Conservation (phyloP, 768 basidiomycete genomes). For the Phanerochaete sordida region DNA sequence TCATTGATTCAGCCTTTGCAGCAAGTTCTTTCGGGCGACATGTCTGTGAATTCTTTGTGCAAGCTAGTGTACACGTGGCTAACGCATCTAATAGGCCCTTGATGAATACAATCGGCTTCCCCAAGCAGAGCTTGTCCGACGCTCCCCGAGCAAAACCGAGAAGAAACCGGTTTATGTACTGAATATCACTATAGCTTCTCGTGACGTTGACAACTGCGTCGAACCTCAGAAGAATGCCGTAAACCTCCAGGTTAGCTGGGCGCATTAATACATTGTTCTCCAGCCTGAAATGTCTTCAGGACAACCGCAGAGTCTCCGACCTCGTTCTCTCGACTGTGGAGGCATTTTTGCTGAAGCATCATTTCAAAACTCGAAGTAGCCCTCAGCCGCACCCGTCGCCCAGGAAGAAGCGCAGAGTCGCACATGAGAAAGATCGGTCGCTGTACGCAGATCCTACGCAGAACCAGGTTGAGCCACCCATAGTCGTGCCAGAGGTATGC, state of each 20-base stretch:
- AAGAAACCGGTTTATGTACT: slow-evolving; percentile 83
- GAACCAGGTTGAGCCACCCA: neutral
- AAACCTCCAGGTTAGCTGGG: slow-evolving; percentile 54
- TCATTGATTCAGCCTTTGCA: slow-evolving; percentile 63
- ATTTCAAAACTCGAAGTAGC: slow-evolving; percentile 38
- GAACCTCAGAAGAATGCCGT: slow-evolving; percentile 75
- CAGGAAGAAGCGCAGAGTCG: neutral
- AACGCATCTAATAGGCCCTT: slow-evolving; percentile 45
- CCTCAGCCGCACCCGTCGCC: neutral
- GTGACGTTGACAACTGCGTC: slow-evolving; percentile 70
- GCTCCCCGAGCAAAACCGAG: slow-evolving; percentile 77
- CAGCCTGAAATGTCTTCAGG: slow-evolving; percentile 34
- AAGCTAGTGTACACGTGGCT: neutral
- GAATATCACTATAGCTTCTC: slow-evolving; percentile 63
- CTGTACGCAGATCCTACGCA: neutral
- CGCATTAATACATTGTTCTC: slow-evolving; percentile 1
- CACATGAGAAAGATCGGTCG: neutral
- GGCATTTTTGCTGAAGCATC: slow-evolving; percentile 60
- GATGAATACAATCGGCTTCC: slow-evolving; percentile 58
- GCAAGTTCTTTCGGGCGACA: slow-evolving; percentile 72
- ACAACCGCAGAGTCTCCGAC: slow-evolving; percentile 48
- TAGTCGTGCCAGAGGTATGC: neutral
- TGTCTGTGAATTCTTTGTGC: slow-evolving; percentile 36
- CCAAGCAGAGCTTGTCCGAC: slow-evolving; percentile 39
- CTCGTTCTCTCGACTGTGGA: slow-evolving; percentile 60